Evolutionary conservation across 1,284 basidiomycete genomes (phyloP).

Genomic region (Cutaneotrichosporon daszewskae): DNA sequence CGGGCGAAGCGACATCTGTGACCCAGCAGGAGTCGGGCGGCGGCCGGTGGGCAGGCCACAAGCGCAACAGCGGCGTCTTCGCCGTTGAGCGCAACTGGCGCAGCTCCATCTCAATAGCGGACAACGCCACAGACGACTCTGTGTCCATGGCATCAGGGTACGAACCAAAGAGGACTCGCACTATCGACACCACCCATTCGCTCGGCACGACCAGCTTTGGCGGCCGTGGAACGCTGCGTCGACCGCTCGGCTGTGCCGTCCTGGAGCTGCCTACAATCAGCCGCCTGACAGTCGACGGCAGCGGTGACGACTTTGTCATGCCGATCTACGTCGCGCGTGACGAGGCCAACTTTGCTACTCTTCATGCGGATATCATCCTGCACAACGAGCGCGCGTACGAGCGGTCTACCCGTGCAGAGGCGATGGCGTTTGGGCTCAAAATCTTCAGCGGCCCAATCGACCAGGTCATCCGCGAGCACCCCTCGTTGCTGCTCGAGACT

Average conservation of each 20-base stretch:
- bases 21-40: conserved; percentile 2
- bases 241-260: conserved; percentile 91
- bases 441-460: conserved; percentile 75
- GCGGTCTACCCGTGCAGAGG: conserved; percentile 76
- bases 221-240: conserved; percentile 54
- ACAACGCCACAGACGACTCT: conserved; percentile 39
- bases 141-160: conserved; percentile 41
- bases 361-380: conserved; percentile 91
- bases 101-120: conserved; percentile 22
- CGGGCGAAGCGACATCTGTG: conserved; percentile 53
- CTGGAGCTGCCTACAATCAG: conserved; percentile 74
- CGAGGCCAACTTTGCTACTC: conserved; percentile 80
- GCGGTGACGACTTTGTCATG: conserved; percentile 69
- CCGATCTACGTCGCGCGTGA: conserved; percentile 79
- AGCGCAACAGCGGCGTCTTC: conserved; percentile 12
- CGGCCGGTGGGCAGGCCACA: conserved; percentile 2
- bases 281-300: conserved; percentile 48
- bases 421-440: conserved; percentile 81
- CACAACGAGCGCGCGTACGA: conserved; percentile 74
- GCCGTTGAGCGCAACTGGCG: conserved; percentile 12
- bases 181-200: conserved; percentile 23
- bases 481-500: conserved; percentile 74
- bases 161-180: conserved; percentile 26
- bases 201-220: conserved; percentile 10
- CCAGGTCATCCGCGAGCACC: conserved; percentile 75